Evolutionary conservation across 768 basidiomycete species (phyloP), one percentile per base, ranked within the genome.

Genomic region (Phlebiopsis gigantea): DNA sequence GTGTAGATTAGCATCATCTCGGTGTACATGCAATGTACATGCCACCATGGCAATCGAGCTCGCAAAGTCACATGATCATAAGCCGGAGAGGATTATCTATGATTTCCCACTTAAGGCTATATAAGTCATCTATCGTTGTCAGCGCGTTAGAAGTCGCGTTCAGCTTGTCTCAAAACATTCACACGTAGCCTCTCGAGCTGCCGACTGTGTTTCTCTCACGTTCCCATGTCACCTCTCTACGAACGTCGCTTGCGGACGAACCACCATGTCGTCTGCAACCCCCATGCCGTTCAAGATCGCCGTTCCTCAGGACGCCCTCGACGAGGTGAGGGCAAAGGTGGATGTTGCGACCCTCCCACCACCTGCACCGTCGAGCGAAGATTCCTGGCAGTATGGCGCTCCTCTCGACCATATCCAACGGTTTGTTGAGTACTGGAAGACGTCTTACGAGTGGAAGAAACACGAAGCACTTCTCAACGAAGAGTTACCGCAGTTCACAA

Each of bases 381-480:
- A 65, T 9, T 49, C 43, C 22, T 69, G 69, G 67, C 52, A 62
- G 15, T 71, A 72, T 46, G 71, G 71, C 24, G 64, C 53, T 1
- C 80, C 83, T 1, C 71, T 82, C 2, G 66, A 71, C 0, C 77
- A 82, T 57, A 58, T 85, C 12, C 70, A 76, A 50, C 74, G 80
- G 5, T 72, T 85, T 1, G 70, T 75, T 0, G 69, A 68, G 4
- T 69, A 73, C 42, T 86, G 84, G 84, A 74, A 72, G 62, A 66
- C 72, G 51, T 78, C 74, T 0, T 84, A 77, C 58, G 75, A 85
- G 68, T 86, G 85, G 83, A 71, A 75, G 57, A 76, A 69, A 51
- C 65, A 79, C 14, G 83, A 87, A 63, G 71, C 69, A 0, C 65
- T 65, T 14, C 66, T 86, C 58, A 85, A 87, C 60, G 73, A 50